These are phyloP conservation scores for Platanthera guangdongensis DNA, from an alignment of 106 monocot genomes.

Conservation along the genomic window DNA sequence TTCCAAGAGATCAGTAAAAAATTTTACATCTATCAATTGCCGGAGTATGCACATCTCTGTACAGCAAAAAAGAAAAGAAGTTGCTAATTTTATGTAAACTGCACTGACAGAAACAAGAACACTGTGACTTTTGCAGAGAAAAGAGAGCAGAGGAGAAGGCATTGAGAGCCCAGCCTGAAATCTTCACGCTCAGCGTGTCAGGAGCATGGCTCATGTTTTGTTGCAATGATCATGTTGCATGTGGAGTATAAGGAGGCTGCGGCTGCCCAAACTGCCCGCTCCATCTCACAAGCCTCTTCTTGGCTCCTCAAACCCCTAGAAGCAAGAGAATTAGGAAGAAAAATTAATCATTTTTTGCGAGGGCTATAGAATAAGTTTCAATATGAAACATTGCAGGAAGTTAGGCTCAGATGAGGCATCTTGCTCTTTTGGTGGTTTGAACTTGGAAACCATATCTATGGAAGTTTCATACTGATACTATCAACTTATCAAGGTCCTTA, in stretches of 20 bases:
- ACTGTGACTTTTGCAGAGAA: not conserved
- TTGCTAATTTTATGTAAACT: not conserved
- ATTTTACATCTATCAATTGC: not conserved
- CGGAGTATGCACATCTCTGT: not conserved
- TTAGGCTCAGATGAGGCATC: no score
- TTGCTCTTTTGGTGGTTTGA: no score
- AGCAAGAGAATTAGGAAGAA: not conserved
- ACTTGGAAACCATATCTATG: no score
- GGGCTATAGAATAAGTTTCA: not conserved
- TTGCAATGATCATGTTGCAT: constrained; percentile 51
- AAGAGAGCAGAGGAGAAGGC: not conserved
- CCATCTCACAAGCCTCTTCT: constrained; percentile 36
- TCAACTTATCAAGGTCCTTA: no score
- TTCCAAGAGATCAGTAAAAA: not conserved
- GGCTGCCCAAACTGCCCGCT: constrained; percentile 56
- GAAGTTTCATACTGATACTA: no score
- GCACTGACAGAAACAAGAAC: not conserved
- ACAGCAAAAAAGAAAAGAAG: not conserved
- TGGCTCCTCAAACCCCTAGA: constrained; percentile 28
- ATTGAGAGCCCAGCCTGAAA: no score
- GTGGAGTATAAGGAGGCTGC: constrained; percentile 88
- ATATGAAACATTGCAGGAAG: not conserved
- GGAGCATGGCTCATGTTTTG: constrained; percentile 45
- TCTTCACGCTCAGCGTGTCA: no score
- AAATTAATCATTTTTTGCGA: not conserved